Evolutionary conservation across 2,329 filamentous ascomycete species (phyloP), one percentile per base, ranked within the genome.

Genomic region (Gyromitra esculenta): DNA sequence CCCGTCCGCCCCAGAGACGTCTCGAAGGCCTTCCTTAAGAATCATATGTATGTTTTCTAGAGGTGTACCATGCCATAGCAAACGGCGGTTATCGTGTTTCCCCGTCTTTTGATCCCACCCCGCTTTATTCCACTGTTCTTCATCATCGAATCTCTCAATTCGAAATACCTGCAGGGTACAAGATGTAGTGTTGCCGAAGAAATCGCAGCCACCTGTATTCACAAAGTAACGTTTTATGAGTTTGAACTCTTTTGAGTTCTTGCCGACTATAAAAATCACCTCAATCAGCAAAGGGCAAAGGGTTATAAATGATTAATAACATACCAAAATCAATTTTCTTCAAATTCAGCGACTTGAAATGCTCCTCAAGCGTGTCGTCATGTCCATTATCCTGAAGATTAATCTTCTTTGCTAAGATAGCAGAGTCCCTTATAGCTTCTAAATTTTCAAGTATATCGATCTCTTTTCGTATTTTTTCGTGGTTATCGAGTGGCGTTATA

Each of bases 11-110:
- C 0, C 0, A 0, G 0, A n/a, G 6, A 37, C 13, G 21, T 74
- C 48, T 31, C 39, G 18, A 37, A 74, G 71, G 8, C 71, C 64
- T n/a, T 43, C 5, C n/a, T 15, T 45, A 11, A 74, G 64, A 39
- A 63, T 74, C 6, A 11, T 37, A 9, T 54, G n/a, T 37, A 74
- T 41, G 8, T 37, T 74, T 7, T 8, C 6, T 8, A 48, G 37
- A 4, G 37, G 21, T 21, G 48, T 69, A 13, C 64, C 72, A 48
- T 74, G 64, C 72, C 71, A 74, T 54, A 74, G 11, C 25, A 74
- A 45, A 48, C 57, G 64, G 11, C 71, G 64, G 8, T 54, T 45
- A n/a, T 69, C 64, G 7, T 25, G 0, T 5, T 5, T n/a, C 13
- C n/a, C 21, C 11, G 9, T 15, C 37, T 35, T 7, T 25, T 68